Evolutionary conservation across 2,329 filamentous ascomycete genomes (phyloP).

Genomic region (Monosporascus sp.): DNA sequence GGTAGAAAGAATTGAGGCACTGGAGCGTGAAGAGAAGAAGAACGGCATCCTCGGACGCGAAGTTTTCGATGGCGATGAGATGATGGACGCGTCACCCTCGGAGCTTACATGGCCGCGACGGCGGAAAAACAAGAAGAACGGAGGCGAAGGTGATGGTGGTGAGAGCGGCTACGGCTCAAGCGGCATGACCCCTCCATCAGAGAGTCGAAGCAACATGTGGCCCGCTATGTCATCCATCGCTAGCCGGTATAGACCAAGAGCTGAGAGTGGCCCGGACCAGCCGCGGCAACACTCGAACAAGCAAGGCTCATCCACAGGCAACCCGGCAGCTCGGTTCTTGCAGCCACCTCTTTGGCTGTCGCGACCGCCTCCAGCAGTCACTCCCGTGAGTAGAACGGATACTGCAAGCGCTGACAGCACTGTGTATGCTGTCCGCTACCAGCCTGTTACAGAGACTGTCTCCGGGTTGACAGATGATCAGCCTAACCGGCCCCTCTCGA

Average conservation of each 20-base stretch:
- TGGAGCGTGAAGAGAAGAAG: conserved; percentile 90
- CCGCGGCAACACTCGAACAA: conserved; percentile 9
- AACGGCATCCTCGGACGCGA: conserved; percentile 87
- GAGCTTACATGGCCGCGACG: conserved; percentile 43
- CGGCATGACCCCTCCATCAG: conserved; percentile 10
- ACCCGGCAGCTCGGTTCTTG: conserved; percentile 28
- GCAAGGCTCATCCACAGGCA: conserved; percentile 15
- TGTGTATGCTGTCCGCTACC: conserved; percentile 57
- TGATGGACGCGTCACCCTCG: conserved; percentile 61
- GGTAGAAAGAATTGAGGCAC: conserved; percentile 89
- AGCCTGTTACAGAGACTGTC: conserved; percentile 48
- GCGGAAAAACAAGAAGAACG: conserved; percentile 19
- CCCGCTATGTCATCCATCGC: conserved; percentile 35
- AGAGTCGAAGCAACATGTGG: conserved; percentile 31
- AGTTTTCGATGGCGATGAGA: conserved; percentile 90
- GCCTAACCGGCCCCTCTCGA: conserved; percentile 27
- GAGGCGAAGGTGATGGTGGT: conserved; percentile 23
- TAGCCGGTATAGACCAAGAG: conserved; percentile 29
- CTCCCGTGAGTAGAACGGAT: conserved; percentile 56
- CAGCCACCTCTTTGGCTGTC: conserved; percentile 50
- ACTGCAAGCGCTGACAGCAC: conserved; percentile 60
- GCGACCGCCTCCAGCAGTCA: conserved; percentile 48
- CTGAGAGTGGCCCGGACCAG: conserved; percentile 16
- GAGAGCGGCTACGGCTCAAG: conserved; percentile 23
- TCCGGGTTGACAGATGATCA: conserved; percentile 38